Base-by-base conservation (phyloP, 148 eudicot genomes). In the Rhododendron vialii region DNA sequence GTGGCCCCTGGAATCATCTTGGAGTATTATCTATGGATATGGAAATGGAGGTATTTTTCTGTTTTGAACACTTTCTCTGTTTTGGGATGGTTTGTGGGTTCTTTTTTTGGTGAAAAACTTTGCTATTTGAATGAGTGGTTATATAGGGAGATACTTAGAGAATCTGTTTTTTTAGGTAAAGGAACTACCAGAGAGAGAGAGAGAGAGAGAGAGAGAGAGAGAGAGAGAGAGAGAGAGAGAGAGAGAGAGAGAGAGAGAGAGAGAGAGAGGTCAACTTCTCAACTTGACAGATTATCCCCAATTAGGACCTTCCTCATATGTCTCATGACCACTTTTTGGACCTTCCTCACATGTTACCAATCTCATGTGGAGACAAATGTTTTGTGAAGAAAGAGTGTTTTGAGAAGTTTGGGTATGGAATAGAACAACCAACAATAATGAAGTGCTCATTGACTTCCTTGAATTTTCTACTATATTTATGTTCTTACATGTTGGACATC, bases 251-350 rank as follows among this genome's bases (percentile, higher is more conserved):
- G 76, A 71, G 76, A 71, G 76, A 73, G 77, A 33, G 41, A 33
- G 47, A 12, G 43, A 48, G 38, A 24, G 48, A 10, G 90, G 94
- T 93, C 95, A 93, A 93, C 94, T 84, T 75, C 1, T 85, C 84
- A 89, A 81, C 24, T 26, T 88, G 78, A 89, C 86, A 30, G 7
- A 8, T 48, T 89, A 90, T 89, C 95, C 92, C 91, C 90, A 87
- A 65, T 75, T 91, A 83, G 26, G 77, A 87, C 95, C 96, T 93
- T 80, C 96, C 95, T 89, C 89, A 85, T 67, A 69, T 92, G 10
- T 28, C 43, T 55, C 43, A 78, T 41, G 45, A 41, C 86, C 84
- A 7, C 4, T 28, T 33, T 13, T 74, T 15, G 38, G 41, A 74
- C 43, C 78, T 74, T 69, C 75, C 79, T 77, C 50, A 43, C 51